These are phyloP conservation scores for Nasturtium officinale DNA, from an alignment of 345 rosid genomes.

Conservation along the genomic window DNA sequence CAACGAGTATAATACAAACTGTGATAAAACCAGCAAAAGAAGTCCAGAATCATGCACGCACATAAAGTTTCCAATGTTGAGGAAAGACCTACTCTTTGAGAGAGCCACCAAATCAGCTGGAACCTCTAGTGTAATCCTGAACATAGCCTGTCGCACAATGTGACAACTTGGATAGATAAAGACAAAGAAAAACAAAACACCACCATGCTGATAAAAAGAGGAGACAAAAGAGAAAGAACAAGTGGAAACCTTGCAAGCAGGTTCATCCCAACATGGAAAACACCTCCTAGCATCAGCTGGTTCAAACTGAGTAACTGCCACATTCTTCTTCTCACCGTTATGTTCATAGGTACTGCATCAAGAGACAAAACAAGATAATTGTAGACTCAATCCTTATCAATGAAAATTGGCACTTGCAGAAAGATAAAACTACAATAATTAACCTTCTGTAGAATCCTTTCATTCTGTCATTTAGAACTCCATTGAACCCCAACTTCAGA, in stretches of 20 bases:
- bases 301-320: constrained; percentile 99
- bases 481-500: constrained; percentile 61
- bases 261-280: constrained; percentile 99
- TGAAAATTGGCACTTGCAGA: neutral
- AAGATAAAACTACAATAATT: neutral
- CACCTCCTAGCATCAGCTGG: constrained; percentile 95
- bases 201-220: neutral
- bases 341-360: constrained; percentile 67
- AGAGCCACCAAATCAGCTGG: constrained; percentile 85
- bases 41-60: constrained; percentile 17
- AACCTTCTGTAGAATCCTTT: constrained; percentile 94
- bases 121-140: constrained; percentile 86
- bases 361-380: constrained; percentile 3
- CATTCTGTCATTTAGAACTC: constrained; percentile 79
- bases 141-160: constrained; percentile 68
- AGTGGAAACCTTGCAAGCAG: constrained; percentile 81
- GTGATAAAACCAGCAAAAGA: constrained; percentile 17
- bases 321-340: constrained; percentile 88
- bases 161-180: constrained; percentile 11
- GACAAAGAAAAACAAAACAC: neutral
- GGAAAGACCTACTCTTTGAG: constrained; percentile 67
- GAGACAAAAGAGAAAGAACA: neutral
- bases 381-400: neutral
- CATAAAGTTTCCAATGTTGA: neutral
- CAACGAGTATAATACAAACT: constrained; percentile 5